Percentiles rank a stretch among this genome's conserved stretches.
Evolutionary conservation across 2,329 filamentous ascomycete species (phyloP).

Genomic region (Aspergillus sp.): DNA sequence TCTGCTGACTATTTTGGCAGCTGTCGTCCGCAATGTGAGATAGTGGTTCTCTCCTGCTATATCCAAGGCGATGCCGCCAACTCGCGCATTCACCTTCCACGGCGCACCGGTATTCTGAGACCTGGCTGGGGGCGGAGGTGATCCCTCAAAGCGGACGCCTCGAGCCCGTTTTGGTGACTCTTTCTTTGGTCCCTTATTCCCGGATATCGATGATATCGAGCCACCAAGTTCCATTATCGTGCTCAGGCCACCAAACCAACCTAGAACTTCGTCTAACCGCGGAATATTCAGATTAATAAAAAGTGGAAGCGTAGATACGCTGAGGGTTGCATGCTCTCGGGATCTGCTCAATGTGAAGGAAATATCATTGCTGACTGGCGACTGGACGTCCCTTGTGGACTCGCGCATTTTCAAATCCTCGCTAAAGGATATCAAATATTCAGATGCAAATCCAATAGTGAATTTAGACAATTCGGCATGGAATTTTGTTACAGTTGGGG

Average conservation of each 20-base stretch:
- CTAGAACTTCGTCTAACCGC: conserved; percentile 79
- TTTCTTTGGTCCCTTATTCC: conserved; percentile 41
- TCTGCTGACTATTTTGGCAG: conserved; percentile 77
- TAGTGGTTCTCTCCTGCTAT: conserved; percentile 77
- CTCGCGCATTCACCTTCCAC: conserved; percentile 70
- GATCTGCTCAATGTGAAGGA: conserved; percentile 36
- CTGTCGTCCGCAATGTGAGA: conserved; percentile 71
- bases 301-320: conserved; percentile 74
- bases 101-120: conserved; percentile 17
- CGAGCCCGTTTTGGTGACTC: conserved; percentile 36
- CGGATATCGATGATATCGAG: conserved; percentile 75
- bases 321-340: conserved; percentile 43
- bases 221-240: conserved; percentile 85
- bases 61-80: conserved; percentile 74
- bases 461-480: conserved; percentile 43
- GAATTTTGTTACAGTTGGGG: conserved; percentile 24
- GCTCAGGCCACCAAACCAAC: conserved; percentile 87
- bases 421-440: conserved; percentile 54
- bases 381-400: conserved; percentile 42
- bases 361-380: conserved; percentile 40
- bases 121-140: conserved; percentile 29
- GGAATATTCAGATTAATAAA: conserved; percentile 75
- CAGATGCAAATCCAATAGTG: conserved; percentile 47
- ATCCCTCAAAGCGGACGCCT: conserved; percentile 59
- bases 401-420: conserved; percentile 48